Conservation (phyloP, 108 stramenopile genomes). For the Nitzschia palea region DNA sequence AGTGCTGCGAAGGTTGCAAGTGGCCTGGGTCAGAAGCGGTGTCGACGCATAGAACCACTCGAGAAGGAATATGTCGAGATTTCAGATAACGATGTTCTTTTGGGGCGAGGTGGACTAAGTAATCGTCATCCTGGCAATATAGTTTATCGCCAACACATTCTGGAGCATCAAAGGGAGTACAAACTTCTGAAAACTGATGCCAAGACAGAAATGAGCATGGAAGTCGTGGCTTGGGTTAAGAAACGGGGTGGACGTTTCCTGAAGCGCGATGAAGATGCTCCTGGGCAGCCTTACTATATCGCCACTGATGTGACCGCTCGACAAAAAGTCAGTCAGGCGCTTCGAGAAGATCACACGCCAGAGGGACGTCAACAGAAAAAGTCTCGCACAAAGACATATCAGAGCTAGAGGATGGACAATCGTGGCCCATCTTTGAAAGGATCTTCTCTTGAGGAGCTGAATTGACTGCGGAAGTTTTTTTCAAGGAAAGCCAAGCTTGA, state of each 20-base stretch:
- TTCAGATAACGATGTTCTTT: constrained; percentile 5
- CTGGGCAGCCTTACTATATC: constrained; percentile 12
- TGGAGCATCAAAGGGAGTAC: not conserved
- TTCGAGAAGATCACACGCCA: constrained; percentile 41
- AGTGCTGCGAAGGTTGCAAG: no score
- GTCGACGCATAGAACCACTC: not conserved
- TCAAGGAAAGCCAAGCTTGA: no score
- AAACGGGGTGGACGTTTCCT: constrained; percentile 46
- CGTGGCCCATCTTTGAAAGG: no score
- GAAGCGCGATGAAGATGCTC: constrained; percentile 28
- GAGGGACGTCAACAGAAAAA: constrained; percentile 5
- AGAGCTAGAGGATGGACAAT: no score
- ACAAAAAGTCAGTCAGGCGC: constrained; percentile 56
- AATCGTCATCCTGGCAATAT: constrained; percentile 12
- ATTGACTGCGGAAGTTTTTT: no score
- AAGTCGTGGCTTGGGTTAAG: constrained; percentile 42
- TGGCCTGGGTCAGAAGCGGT: not conserved
- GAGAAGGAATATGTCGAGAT: not conserved
- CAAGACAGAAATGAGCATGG: constrained; percentile 1
- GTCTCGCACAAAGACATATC: no score
- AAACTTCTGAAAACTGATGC: not conserved
- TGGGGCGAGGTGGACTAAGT: constrained; percentile 2
- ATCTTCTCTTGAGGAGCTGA: no score
- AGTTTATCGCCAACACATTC: not conserved
- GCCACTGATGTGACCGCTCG: constrained; percentile 46